Evolutionary conservation across 441 rosid species (phyloP).

Genomic region (Capsella rubella): DNA sequence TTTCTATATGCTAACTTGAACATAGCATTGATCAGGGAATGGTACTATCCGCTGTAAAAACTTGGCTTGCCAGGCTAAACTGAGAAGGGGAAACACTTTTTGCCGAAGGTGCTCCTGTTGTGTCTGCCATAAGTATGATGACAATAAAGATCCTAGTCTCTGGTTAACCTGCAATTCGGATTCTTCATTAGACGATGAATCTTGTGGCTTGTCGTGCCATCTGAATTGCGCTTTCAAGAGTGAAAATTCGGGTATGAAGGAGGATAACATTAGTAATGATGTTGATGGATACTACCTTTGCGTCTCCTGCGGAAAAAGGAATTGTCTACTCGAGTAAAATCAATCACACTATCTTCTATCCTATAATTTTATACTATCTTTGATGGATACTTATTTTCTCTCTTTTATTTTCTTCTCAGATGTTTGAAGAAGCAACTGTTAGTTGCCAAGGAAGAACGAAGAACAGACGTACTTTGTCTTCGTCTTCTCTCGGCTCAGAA

Average conservation of each 20-base stretch:
- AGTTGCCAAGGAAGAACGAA: slow-evolving; percentile 46
- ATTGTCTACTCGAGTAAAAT: slow-evolving; percentile 44
- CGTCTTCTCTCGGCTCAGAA: slow-evolving; percentile 49
- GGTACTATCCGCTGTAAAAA: slow-evolving; percentile 36
- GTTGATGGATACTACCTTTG: slow-evolving; percentile 48
- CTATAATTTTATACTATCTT: neutral
- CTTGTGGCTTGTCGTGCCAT: slow-evolving; percentile 58
- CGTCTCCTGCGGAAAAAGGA: slow-evolving; percentile 49
- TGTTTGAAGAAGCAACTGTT: slow-evolving; percentile 52
- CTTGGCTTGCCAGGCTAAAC: slow-evolving; percentile 49
- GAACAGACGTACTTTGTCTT: slow-evolving; percentile 46
- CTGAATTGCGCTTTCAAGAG: slow-evolving; percentile 47
- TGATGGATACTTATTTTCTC: slow-evolving; percentile 2
- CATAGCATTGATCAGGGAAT: neutral
- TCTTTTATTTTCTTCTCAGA: slow-evolving; percentile 1
- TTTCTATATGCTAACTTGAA: slow-evolving; percentile 8
- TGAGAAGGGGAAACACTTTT: slow-evolving; percentile 39
- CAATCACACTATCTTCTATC: neutral
- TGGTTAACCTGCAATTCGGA: slow-evolving; percentile 52
- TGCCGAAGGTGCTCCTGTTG: slow-evolving; percentile 58
- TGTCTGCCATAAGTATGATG: slow-evolving; percentile 51
- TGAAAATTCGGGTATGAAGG: slow-evolving; percentile 45
- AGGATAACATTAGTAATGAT: slow-evolving; percentile 21
- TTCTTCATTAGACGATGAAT: slow-evolving; percentile 34
- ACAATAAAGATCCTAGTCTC: slow-evolving; percentile 56